A percentile compares a stretch with the other conserved stretches of the same genome.
Evolutionary conservation across 1,284 basidiomycete species (phyloP).

Genomic region (Chondrostereum purpureum): DNA sequence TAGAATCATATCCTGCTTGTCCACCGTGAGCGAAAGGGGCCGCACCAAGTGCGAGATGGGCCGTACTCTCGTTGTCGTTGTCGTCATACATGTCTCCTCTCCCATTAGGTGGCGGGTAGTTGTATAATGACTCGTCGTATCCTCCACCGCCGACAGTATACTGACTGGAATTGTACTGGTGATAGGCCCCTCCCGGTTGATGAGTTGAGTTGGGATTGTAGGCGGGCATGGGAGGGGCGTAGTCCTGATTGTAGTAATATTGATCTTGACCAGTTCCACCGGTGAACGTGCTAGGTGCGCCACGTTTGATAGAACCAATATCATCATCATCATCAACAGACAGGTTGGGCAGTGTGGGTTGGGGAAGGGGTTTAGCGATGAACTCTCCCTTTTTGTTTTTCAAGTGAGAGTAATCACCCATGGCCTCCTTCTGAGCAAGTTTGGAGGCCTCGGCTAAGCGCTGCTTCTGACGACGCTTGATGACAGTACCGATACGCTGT

Average conservation of each 20-base stretch:
- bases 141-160: slow-evolving; percentile 31
- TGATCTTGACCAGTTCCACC: slow-evolving; percentile 17
- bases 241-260: slow-evolving; percentile 50
- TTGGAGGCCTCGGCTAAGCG: slow-evolving; percentile 78
- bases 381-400: slow-evolving; percentile 92
- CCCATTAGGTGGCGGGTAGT: slow-evolving; percentile 21
- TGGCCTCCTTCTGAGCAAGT: slow-evolving; percentile 85
- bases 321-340: slow-evolving; percentile 81
- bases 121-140: slow-evolving; percentile 41
- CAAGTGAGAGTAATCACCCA: slow-evolving; percentile 83
- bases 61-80: slow-evolving; percentile 51
- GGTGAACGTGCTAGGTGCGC: slow-evolving; percentile 45
- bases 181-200: slow-evolving; percentile 38
- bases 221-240: slow-evolving; percentile 69
- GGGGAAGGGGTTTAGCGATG: slow-evolving; percentile 78
- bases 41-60: slow-evolving; percentile 46
- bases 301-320: slow-evolving; percentile 50
- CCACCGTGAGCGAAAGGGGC: slow-evolving; percentile 47
- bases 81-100: slow-evolving; percentile 41
- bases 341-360: slow-evolving; percentile 92
- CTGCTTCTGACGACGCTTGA: slow-evolving; percentile 87
- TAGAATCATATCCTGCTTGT: slow-evolving; percentile 18
- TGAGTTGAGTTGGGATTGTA: slow-evolving; percentile 53
- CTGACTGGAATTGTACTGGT: slow-evolving; percentile 51
- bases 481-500: slow-evolving; percentile 88